Conservation (phyloP, 495 filamentous ascomycete species). For the Tuber magnatum region DNA sequence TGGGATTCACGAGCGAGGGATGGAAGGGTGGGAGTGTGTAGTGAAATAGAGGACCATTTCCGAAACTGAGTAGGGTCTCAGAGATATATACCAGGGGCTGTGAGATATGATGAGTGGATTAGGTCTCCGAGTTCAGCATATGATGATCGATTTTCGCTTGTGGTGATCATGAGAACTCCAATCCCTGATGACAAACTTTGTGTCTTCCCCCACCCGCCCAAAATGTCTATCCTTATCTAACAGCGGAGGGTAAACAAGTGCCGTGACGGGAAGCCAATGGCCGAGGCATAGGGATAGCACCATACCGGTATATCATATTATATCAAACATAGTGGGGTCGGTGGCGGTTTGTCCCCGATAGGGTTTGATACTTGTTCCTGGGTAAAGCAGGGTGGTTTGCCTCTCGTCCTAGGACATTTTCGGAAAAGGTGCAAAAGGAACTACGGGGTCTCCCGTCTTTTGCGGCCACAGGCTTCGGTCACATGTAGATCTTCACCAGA, state of each 20-base stretch:
- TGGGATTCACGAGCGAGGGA: background rate
- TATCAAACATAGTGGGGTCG: background rate
- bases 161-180: background rate
- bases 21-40: background rate
- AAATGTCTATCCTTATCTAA: background rate
- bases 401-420: background rate
- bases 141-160: background rate
- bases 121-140: background rate
- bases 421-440: background rate
- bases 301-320: background rate
- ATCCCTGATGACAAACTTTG: background rate
- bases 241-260: background rate
- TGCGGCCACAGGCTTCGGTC: background rate
- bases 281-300: background rate
- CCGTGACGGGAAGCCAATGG: background rate
- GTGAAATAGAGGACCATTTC: background rate
- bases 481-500: background rate
- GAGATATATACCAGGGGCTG: background rate
- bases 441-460: background rate
- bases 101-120: background rate
- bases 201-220: background rate
- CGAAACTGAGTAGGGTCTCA: background rate
- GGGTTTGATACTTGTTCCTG: background rate
- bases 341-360: background rate
- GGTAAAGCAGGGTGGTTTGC: background rate